phyloP scores from a whole-genome alignment of 2,329 filamentous ascomycete species.

The Coniella vitis region DNA sequence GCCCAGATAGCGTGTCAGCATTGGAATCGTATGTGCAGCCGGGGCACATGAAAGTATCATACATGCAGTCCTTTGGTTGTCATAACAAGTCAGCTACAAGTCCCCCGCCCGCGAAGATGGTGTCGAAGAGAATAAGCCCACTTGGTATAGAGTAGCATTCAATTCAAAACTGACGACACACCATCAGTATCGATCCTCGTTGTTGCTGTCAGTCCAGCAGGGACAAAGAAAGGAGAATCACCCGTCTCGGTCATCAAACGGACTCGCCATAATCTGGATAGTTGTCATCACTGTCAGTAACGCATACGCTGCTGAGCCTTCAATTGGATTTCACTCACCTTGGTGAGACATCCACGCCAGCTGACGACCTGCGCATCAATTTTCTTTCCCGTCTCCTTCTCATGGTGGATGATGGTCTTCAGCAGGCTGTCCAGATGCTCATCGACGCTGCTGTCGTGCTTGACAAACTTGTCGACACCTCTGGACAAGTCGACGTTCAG shows the following conservation, averaged over 20 bases:
- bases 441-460: slow-evolving; percentile 74
- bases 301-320: too few relatives aligned
- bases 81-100: slow-evolving; percentile 11
- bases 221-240: slow-evolving; percentile 30
- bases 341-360: slow-evolving; percentile 98
- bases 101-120: slow-evolving; percentile 20
- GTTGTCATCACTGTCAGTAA: background rate
- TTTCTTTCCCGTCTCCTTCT: slow-evolving; percentile 59
- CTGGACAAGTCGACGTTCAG: slow-evolving; percentile 67
- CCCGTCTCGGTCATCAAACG: slow-evolving; percentile 77
- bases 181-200: slow-evolving; percentile 9
- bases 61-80: slow-evolving; percentile 48
- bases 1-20: slow-evolving; percentile 14
- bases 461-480: slow-evolving; percentile 77
- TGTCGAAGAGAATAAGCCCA: slow-evolving; percentile 33
- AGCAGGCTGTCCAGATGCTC: slow-evolving; percentile 84
- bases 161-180: slow-evolving; percentile 68
- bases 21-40: background rate
- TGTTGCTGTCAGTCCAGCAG: background rate
- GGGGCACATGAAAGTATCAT: slow-evolving; percentile 22
- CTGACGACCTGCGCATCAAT: slow-evolving; percentile 77
- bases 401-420: slow-evolving; percentile 65
- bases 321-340: too few relatives aligned
- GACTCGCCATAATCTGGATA: slow-evolving; percentile 70
- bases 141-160: slow-evolving; percentile 89